These are phyloP conservation scores for Penicillium dipodomyicola DNA, from an alignment of 495 filamentous ascomycete genomes.

Conservation along the genomic window DNA sequence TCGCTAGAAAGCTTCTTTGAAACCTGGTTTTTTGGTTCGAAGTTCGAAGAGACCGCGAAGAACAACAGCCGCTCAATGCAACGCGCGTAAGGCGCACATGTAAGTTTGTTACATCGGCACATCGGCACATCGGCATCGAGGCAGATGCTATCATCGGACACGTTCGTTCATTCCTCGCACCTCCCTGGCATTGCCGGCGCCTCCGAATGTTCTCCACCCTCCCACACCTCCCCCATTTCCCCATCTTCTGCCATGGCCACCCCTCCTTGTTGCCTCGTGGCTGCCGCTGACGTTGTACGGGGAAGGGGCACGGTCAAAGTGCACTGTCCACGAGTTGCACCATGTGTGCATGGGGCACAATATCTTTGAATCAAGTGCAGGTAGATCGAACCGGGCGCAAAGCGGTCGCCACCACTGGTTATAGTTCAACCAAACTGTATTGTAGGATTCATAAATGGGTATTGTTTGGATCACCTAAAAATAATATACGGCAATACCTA, in stretches of 20 bases:
- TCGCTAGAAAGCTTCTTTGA: conserved; percentile 8
- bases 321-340: not conserved
- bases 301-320: not conserved
- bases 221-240: conserved; percentile 10
- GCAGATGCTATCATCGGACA: not conserved
- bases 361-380: not conserved
- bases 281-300: conserved; percentile 6
- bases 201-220: conserved; percentile 7
- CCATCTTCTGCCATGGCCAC: conserved; percentile 1
- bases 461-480: not conserved
- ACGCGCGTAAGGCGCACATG: not conserved
- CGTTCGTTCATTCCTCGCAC: not conserved
- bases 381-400: not conserved
- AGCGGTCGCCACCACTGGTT: not conserved
- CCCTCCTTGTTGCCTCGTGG: conserved; percentile 7
- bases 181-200: conserved; percentile 9
- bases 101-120: not conserved
- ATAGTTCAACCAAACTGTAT: not conserved
- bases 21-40: not conserved
- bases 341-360: not conserved
- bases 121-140: conserved; percentile 4
- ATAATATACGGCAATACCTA: not conserved
- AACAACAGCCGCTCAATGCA: not conserved
- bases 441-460: not conserved
- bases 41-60: not conserved